Evolutionary conservation across 331 rosid genomes (phyloP).

Genomic region (Dryas integrifolia): DNA sequence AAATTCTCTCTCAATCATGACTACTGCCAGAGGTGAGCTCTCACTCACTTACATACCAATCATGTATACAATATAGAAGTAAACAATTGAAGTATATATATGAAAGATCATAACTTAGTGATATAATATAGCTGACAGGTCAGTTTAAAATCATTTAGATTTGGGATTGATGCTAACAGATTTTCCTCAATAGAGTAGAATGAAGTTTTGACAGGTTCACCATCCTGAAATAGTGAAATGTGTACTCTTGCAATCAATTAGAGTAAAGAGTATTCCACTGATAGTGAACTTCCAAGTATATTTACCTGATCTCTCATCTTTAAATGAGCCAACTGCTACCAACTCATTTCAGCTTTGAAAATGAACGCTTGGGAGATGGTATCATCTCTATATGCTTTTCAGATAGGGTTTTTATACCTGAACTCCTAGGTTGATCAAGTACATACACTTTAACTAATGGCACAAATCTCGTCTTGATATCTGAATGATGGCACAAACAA

Average conservation of each 20-base stretch:
- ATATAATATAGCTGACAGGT: no score
- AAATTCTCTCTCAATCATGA: slow-evolving; percentile 38
- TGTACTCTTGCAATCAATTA: background rate
- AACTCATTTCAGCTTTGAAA: background rate
- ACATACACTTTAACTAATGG: background rate
- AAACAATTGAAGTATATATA: background rate
- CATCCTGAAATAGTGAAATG: background rate
- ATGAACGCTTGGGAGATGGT: background rate
- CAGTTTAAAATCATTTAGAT: no score
- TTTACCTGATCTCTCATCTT: background rate
- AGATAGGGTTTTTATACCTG: background rate
- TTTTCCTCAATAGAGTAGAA: no score
- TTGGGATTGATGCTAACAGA: no score
- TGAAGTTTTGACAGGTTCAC: no score
- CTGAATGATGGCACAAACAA: background rate
- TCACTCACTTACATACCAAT: slow-evolving; percentile 2
- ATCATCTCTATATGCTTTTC: background rate
- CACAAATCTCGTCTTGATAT: background rate
- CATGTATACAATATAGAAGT: background rate
- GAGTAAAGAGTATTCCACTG: background rate
- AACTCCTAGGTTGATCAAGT: background rate
- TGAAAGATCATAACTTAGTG: no score
- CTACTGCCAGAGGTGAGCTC: slow-evolving; percentile 44
- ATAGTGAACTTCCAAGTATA: slow-evolving; percentile 6
- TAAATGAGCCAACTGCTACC: background rate